Percentiles rank a stretch among this genome's conserved stretches.
Evolutionary conservation across 805 yeast genomes (phyloP).

Genomic region (Lachancea nothofagi): DNA sequence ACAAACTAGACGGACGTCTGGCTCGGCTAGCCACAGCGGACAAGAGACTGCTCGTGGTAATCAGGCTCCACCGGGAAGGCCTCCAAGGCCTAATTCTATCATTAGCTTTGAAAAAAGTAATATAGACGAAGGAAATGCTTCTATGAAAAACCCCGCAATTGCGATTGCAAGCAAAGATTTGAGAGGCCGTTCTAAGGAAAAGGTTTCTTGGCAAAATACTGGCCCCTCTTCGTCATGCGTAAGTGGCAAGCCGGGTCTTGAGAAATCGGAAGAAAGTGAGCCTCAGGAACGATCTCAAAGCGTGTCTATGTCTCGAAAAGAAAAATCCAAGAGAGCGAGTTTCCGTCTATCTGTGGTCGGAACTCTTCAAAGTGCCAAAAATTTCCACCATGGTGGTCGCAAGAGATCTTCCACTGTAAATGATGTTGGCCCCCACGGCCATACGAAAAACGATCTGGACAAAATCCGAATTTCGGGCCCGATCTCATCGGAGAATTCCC

Average conservation of each 20-base stretch:
- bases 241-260: neutral
- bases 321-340: conserved; percentile 5
- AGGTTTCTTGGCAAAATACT: neutral
- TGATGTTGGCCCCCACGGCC: conserved; percentile 9
- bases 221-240: neutral
- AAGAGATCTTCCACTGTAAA: conserved; percentile 2
- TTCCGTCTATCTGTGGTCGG: conserved; percentile 3
- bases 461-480: conserved; percentile 12
- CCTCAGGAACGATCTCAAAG: conserved; percentile 1
- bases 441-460: conserved; percentile 8
- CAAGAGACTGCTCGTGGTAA: neutral
- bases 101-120: conserved; percentile 5
- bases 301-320: conserved; percentile 2
- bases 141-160: too few relatives aligned
- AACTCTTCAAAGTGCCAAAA: conserved; percentile 5
- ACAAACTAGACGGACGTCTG: neutral
- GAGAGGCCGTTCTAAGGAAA: neutral
- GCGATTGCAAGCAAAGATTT: neutral
- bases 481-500: conserved; percentile 11
- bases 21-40: too few relatives aligned
- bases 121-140: too few relatives aligned
- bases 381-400: conserved; percentile 3
- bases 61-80: conserved; percentile 6
- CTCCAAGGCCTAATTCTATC: conserved; percentile 6
- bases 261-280: neutral